These are phyloP conservation scores for Penicillium sp. DNA, from an alignment of 2,329 filamentous ascomycete species.

Conservation along the genomic window DNA sequence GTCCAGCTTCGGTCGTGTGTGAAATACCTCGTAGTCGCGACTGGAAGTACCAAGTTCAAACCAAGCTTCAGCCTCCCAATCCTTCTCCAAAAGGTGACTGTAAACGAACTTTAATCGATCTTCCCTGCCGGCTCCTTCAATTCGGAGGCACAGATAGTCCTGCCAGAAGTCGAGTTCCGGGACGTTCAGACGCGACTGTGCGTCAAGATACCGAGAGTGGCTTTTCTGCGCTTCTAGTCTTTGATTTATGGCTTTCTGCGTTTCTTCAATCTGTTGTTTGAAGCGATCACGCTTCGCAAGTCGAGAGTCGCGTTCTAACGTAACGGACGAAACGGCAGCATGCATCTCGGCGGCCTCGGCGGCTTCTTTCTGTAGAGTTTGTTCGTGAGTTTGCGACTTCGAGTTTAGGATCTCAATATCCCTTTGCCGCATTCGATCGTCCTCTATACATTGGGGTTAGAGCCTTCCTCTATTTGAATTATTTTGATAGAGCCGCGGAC, in stretches of 20 bases:
- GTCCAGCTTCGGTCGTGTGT: slow-evolving; percentile 72
- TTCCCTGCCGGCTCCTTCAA: slow-evolving; percentile 84
- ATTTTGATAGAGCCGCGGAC: slow-evolving; percentile 41
- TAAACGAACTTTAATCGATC: slow-evolving; percentile 91
- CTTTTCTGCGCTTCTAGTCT: slow-evolving; percentile 51
- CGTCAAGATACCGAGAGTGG: slow-evolving; percentile 73
- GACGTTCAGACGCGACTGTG: slow-evolving; percentile 84
- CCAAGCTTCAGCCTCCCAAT: slow-evolving; percentile 88
- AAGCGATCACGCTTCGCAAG: slow-evolving; percentile 60
- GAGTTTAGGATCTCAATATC: slow-evolving; percentile 77
- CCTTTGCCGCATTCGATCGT: slow-evolving; percentile 85
- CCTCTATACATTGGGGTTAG: slow-evolving; percentile 63
- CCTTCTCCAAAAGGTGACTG: slow-evolving; percentile 81
- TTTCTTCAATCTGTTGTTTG: slow-evolving; percentile 59
- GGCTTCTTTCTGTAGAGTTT: slow-evolving; percentile 62
- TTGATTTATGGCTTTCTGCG: slow-evolving; percentile 52
- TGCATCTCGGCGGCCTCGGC: slow-evolving; percentile 69
- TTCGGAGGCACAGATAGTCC: slow-evolving; percentile 82
- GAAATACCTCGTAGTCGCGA: slow-evolving; percentile 82
- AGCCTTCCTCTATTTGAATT: background rate
- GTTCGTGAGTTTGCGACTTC: slow-evolving; percentile 60
- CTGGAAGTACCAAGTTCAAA: slow-evolving; percentile 86
- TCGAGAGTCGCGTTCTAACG: slow-evolving; percentile 60
- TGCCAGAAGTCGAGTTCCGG: slow-evolving; percentile 98
- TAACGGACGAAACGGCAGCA: slow-evolving; percentile 61